A percentile compares a stretch with the other conserved stretches of the same genome.
phyloP scores from a whole-genome alignment of 257 asterid genomes.

The Gentiana macrophylla region DNA sequence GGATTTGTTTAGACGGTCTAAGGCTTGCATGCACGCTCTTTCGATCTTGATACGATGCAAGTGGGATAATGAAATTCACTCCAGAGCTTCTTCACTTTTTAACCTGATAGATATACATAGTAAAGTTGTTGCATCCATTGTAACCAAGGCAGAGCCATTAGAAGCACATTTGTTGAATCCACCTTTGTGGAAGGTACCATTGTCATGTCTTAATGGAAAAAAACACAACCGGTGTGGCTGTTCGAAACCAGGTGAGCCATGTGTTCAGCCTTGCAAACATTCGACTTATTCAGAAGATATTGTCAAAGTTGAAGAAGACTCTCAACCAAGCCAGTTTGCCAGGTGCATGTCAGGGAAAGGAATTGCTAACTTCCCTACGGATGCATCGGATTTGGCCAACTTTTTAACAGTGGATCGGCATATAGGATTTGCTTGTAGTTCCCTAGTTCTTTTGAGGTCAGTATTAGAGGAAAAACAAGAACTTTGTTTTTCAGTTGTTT shows the following conservation, averaged over 20 bases:
- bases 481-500: constrained; percentile 89
- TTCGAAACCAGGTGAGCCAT: constrained; percentile 41
- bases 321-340: constrained; percentile 24
- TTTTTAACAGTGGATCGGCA: constrained; percentile 86
- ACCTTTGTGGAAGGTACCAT: constrained; percentile 34
- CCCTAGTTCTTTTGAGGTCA: constrained; percentile 68
- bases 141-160: constrained; percentile 87
- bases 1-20: constrained; percentile 85
- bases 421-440: constrained; percentile 76
- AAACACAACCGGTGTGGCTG: constrained; percentile 32
- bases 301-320: constrained; percentile 25
- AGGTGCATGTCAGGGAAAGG: constrained; percentile 44
- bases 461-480: constrained; percentile 83
- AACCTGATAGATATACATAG: constrained; percentile 89
- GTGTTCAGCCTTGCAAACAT: constrained; percentile 26
- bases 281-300: constrained; percentile 31
- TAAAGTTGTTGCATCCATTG: constrained; percentile 86
- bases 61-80: constrained; percentile 80
- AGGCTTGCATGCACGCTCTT: constrained; percentile 94
- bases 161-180: constrained; percentile 72
- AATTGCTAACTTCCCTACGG: constrained; percentile 51
- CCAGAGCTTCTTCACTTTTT: constrained; percentile 87
- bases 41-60: constrained; percentile 71
- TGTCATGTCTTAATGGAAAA: constrained; percentile 52
- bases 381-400: constrained; percentile 95